Conservation (phyloP, 176 grass and related monocot genomes). For the Pontederia crassipes region DNA sequence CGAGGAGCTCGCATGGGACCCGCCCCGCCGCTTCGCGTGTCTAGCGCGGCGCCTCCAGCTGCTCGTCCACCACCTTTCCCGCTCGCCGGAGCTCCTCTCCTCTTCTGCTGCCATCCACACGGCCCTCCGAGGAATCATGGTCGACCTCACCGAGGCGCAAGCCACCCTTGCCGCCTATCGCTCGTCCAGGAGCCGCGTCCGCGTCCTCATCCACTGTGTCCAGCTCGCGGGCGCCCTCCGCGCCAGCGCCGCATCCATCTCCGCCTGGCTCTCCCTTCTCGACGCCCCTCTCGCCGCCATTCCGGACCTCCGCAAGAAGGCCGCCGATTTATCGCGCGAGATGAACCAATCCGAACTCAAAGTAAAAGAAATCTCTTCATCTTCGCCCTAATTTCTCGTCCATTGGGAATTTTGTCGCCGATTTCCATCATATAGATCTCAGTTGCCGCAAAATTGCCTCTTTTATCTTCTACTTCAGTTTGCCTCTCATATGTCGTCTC, state of each 20-base stretch:
- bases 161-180: not conserved
- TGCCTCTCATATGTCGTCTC: too few species aligned
- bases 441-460: too few species aligned
- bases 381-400: not conserved
- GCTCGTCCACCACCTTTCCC: not conserved
- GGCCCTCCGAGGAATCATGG: not conserved
- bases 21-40: not conserved
- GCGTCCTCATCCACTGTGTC: constrained; percentile 8
- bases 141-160: not conserved
- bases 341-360: constrained; percentile 4
- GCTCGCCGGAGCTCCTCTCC: constrained; percentile 7
- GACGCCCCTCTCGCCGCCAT: not conserved
- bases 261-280: constrained; percentile 12
- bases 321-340: constrained; percentile 3
- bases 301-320: constrained; percentile 7
- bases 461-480: too few species aligned
- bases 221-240: not conserved
- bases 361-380: not conserved
- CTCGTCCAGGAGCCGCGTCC: not conserved
- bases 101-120: constrained; percentile 9
- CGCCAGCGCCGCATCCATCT: not conserved
- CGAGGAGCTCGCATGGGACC: not conserved
- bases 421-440: too few species aligned
- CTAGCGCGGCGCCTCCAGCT: constrained; percentile 7
- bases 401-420: not conserved